Evolutionary conservation across 805 yeast genomes (phyloP).

Genomic region (Torulaspora indica): DNA sequence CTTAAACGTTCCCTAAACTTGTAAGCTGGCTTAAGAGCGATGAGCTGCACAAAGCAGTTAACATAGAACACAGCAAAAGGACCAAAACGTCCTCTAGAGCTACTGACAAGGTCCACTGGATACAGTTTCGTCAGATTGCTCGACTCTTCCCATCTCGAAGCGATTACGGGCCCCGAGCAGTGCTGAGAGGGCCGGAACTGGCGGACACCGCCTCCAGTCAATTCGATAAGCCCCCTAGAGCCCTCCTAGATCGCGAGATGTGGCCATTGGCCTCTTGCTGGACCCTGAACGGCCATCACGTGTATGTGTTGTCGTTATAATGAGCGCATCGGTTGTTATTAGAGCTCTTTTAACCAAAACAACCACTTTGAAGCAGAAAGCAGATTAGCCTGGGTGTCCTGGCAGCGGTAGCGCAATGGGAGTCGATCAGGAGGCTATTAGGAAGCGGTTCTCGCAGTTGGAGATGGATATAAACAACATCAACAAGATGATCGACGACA

Average conservation of each 20-base stretch:
- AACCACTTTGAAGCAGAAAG: background rate
- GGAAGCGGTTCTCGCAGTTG: conserved; percentile 35
- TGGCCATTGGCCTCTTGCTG: background rate
- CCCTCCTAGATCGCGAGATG: background rate
- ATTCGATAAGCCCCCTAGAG: background rate
- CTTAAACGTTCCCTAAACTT: background rate
- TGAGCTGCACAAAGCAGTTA: background rate
- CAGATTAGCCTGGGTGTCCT: background rate
- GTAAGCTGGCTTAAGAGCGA: background rate
- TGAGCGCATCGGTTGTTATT: background rate
- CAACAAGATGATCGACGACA: conserved; percentile 36
- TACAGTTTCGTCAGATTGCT: background rate
- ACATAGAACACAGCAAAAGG: background rate
- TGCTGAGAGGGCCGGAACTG: background rate
- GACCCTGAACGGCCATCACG: background rate
- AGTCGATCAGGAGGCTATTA: conserved; percentile 28
- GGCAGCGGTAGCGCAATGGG: conserved; percentile 13
- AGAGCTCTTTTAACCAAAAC: conserved; percentile 2
- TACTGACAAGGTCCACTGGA: background rate
- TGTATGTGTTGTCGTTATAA: background rate
- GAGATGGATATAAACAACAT: conserved; percentile 35
- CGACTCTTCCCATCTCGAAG: background rate
- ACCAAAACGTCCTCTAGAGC: background rate
- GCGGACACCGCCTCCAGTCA: background rate
- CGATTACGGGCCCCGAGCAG: background rate